Evolutionary conservation across 495 filamentous ascomycete genomes (phyloP).

Genomic region (Penicillium diatomitis): DNA sequence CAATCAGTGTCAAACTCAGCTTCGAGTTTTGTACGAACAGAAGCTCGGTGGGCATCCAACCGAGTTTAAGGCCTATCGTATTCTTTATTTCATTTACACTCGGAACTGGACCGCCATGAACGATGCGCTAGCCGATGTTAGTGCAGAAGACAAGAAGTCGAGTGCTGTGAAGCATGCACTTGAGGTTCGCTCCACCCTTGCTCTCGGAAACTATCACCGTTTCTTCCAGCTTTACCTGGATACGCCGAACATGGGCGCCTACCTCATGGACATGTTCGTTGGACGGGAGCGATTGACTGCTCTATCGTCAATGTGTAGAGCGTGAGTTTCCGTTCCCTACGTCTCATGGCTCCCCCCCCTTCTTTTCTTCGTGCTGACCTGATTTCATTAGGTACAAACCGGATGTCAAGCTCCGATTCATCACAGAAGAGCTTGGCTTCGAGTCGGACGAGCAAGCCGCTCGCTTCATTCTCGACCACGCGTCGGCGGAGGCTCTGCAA

Average conservation of each 20-base stretch:
- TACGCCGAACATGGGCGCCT: conserved; percentile 93
- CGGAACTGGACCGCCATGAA: conserved; percentile 98
- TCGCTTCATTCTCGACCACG: conserved; percentile 75
- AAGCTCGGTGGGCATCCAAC: conserved; percentile 80
- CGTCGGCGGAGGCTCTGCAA: conserved; percentile 65
- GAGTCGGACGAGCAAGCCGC: conserved; percentile 85
- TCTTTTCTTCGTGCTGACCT: background rate
- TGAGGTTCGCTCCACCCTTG: conserved; percentile 80
- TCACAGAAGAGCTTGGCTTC: conserved; percentile 93
- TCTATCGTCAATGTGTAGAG: conserved; percentile 81
- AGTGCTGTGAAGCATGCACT: conserved; percentile 82
- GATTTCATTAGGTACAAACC: conserved; percentile 65
- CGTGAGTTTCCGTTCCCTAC: conserved; percentile 48
- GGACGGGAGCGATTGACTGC: conserved; percentile 86
- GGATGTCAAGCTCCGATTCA: conserved; percentile 78
- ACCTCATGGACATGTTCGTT: conserved; percentile 99
- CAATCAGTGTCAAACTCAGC: conserved; percentile 99
- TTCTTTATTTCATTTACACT: conserved; percentile 99
- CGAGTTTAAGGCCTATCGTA: conserved; percentile 99
- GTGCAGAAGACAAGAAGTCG: conserved; percentile 83
- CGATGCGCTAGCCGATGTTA: conserved; percentile 96
- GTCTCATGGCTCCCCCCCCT: background rate
- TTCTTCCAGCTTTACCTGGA: conserved; percentile 94
- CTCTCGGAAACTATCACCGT: conserved; percentile 90
- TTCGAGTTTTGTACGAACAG: conserved; percentile 79